Conservation (phyloP, 495 filamentous ascomycete genomes). For the Talaromyces nanjingensis region DNA sequence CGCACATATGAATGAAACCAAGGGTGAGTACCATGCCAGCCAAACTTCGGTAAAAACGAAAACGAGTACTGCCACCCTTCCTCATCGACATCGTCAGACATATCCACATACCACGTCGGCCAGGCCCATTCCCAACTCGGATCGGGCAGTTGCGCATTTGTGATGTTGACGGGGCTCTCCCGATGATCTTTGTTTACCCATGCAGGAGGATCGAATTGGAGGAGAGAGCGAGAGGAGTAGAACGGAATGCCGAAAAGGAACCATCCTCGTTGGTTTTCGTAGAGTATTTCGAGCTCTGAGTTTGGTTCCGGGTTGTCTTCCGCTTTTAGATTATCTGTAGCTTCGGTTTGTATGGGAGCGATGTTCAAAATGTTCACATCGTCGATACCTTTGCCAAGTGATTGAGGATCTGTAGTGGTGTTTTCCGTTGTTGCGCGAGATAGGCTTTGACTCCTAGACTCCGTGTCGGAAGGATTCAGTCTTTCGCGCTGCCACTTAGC, state of each 20-base stretch:
- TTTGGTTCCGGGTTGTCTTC: slow-evolving; percentile 10
- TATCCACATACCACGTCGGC: slow-evolving; percentile 91
- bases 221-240: slow-evolving; percentile 78
- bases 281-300: slow-evolving; percentile 75
- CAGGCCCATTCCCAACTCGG: slow-evolving; percentile 96
- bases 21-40: slow-evolving; percentile 85
- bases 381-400: not conserved
- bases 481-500: slow-evolving; percentile 54
- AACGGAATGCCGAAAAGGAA: slow-evolving; percentile 86
- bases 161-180: slow-evolving; percentile 74
- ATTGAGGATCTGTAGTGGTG: slow-evolving; percentile 12
- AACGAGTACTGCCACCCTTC: slow-evolving; percentile 96
- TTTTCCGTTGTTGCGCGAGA: slow-evolving; percentile 18
- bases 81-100: slow-evolving; percentile 78
- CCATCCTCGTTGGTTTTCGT: slow-evolving; percentile 83
- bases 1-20: slow-evolving; percentile 94
- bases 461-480: slow-evolving; percentile 23
- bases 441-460: slow-evolving; percentile 10
- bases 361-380: not conserved
- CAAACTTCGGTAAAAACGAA: slow-evolving; percentile 65
- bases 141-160: slow-evolving; percentile 87
- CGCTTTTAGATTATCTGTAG: slow-evolving; percentile 12
- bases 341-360: slow-evolving; percentile 6
- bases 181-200: slow-evolving; percentile 76
- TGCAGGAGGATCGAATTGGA: slow-evolving; percentile 75